Base-by-base conservation (phyloP, 1,284 basidiomycete genomes). In the Xerocomus nothofagi region DNA sequence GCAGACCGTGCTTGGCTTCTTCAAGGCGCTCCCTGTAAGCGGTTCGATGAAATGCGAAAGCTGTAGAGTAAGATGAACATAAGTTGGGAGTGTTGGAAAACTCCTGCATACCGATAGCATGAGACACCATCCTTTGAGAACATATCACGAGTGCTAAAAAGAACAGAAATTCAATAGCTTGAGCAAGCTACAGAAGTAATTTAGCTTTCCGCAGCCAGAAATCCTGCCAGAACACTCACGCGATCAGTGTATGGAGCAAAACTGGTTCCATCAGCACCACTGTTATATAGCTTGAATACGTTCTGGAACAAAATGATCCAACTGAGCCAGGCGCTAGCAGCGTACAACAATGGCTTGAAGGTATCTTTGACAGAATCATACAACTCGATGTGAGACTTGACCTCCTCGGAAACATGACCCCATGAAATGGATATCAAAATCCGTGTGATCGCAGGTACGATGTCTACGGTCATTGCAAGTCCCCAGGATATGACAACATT, bases 401-500 rank as follows among this genome's bases (percentile, higher is more conserved):
- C 68, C 17, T 61, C 60, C 59, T 90, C 87, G 24, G 81, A 84
- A 41, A 90, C 80, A 58, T 88, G 86, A 1, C 87, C 87, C 87
- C 87, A 90, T 11, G 75, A 69, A 6, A 78, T 67, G 21, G 78
- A 71, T 54, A 90, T 76, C 47, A 77, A 56, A 55, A 76, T 74
- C 36, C 76, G 78, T 43, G 74, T 58, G 40, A 84, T 48, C 37
- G 73, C 70, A 11, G 86, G 87, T 46, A 86, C 63, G 46, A 89
- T 68, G 63, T 89, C 83, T 57, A 88, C 72, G 52, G 85, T 68
- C 67, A 88, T 72, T 6, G 82, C 87, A 26, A 90, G 79, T 57
- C 75, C 83, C 87, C 87, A 90, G 3, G 87, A 89, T 44, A 88
- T 74, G 49, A 86, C 68, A 44, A 89, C 69, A 63, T 90, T 89